Conservation (phyloP, 192 early-diverging fungal genomes). For the Pilobolus umbonatus region DNA sequence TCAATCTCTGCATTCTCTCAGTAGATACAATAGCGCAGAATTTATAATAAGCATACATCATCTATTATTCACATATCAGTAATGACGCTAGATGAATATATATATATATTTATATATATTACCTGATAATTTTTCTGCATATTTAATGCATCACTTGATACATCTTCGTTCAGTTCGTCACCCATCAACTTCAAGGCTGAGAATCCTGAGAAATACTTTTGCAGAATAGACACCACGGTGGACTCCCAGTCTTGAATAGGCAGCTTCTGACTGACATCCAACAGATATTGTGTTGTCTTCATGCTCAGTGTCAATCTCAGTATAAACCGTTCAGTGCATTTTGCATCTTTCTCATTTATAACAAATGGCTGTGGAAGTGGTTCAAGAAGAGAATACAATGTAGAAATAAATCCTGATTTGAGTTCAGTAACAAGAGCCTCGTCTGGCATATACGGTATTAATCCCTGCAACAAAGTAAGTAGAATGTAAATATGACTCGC, state of each 20-base stretch:
- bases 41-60: constrained; percentile 55
- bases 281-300: constrained; percentile 32
- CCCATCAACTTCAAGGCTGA: constrained; percentile 26
- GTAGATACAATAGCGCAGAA: constrained; percentile 50
- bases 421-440: constrained; percentile 32
- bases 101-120: neutral
- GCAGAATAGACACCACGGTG: constrained; percentile 43
- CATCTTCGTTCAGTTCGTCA: constrained; percentile 18
- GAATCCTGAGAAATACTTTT: constrained; percentile 59
- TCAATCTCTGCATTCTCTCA: constrained; percentile 46
- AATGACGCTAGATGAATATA: neutral
- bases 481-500: constrained; percentile 31
- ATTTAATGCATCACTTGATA: constrained; percentile 35
- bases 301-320: constrained; percentile 30
- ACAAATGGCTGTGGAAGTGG: constrained; percentile 16
- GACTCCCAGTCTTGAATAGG: constrained; percentile 30
- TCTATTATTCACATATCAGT: constrained; percentile 26
- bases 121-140: constrained; percentile 48
- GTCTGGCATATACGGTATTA: constrained; percentile 31
- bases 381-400: constrained; percentile 35
- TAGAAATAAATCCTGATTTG: constrained; percentile 38
- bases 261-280: constrained; percentile 21
- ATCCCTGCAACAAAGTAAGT: constrained; percentile 28
- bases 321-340: neutral
- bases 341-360: constrained; percentile 5